These are phyloP conservation scores for Trametes coccinea DNA, from an alignment of 768 basidiomycete genomes.

Conservation along the genomic window DNA sequence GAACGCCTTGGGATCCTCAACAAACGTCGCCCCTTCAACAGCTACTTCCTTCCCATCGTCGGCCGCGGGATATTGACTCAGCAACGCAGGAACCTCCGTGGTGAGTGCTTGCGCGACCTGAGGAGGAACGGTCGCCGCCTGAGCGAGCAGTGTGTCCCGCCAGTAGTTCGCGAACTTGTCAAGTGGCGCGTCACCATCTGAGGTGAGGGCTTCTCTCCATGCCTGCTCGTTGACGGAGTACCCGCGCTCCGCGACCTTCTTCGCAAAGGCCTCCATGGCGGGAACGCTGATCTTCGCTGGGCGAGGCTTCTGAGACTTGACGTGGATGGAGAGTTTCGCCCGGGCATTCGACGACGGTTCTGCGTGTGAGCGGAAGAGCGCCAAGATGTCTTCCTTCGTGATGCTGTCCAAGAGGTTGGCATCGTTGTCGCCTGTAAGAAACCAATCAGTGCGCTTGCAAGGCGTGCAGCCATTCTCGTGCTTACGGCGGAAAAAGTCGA, in stretches of 20 bases:
- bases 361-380: conserved; percentile 67
- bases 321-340: conserved; percentile 83
- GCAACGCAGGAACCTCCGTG: conserved; percentile 54
- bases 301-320: conserved; percentile 67
- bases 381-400: conserved; percentile 73
- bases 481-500: conserved; percentile 86
- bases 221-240: conserved; percentile 51
- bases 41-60: conserved; percentile 48
- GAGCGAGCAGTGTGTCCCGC: conserved; percentile 42
- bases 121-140: conserved; percentile 36
- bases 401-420: conserved; percentile 61
- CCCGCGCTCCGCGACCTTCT: conserved; percentile 46
- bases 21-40: conserved; percentile 52
- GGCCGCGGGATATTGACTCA: conserved; percentile 55
- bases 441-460: not conserved
- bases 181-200: conserved; percentile 55
- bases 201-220: conserved; percentile 52
- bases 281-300: conserved; percentile 61
- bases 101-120: conserved; percentile 50
- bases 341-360: conserved; percentile 70
- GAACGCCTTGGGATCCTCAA: conserved; percentile 68
- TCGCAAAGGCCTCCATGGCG: conserved; percentile 63
- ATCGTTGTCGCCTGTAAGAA: conserved; percentile 64
- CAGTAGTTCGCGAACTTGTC: conserved; percentile 69
- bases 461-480: conserved; percentile 19